Evolutionary conservation across 257 asterid genomes (phyloP), one percentile per base, ranked within the genome.

Genomic region (Solanum gracilifrons): DNA sequence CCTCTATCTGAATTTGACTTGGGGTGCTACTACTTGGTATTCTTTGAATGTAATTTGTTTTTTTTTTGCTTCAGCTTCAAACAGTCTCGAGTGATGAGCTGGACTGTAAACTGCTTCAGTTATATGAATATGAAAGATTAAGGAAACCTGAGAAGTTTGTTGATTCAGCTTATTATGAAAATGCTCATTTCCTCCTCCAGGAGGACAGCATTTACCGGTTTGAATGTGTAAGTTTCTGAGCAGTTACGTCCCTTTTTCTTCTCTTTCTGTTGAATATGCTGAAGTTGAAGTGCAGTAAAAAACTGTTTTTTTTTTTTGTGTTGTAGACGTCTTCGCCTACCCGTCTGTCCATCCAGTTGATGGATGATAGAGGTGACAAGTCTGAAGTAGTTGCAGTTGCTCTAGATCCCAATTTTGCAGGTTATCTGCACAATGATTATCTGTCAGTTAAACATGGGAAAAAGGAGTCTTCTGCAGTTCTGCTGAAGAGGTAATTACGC

Each of bases 371-470:
- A 90, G 91, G 88, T 90, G 99, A 95, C 88, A 96, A 94, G 92
- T 90, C 99, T 72, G 99, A 95, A 88, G 97, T 93, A 83, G 96
- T 97, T 93, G 96, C 98, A 33, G 98, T 95, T 69, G 96, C 99
- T n/a, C 93, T 96, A 41, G 99, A 97, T 91, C 99, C 99, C 31
- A 92, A 91, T 77, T 97, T 97, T 88, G 94, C 98, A 23, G 87
- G 93, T 68, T 96, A 97, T 92, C 98, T 95, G 88, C 91, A 94
- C 72, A 90, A 89, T 31, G 98, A 94, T 87, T 97, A 96, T 90
- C 98, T 97, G 66, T 92, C 99, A 41, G 91, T 89, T 87, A 89
- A 89, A 82, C 92, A 87, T 79, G 95, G 92, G 25, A 93, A 90
- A 92, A 97, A 93, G 91, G 98, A 95, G 92, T 93, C 95, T 13